Evolutionary conservation across 2,329 filamentous ascomycete species (phyloP).

Genomic region (Stemphylium beticola): DNA sequence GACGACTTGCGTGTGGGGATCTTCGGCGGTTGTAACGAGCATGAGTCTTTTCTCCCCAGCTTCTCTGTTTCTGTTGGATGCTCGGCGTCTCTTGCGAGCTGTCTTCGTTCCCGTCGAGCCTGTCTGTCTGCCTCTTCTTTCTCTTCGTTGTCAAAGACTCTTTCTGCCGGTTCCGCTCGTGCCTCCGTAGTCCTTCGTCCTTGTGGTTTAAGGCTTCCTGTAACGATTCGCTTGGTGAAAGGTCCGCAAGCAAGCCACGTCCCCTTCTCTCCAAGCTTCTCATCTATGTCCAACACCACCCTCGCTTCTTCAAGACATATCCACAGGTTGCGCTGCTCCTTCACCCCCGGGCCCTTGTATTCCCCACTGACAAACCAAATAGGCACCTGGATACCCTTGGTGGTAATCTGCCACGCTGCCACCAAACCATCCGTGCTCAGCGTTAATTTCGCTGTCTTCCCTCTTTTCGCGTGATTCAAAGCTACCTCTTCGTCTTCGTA

Average conservation of each 20-base stretch:
- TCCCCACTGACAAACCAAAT: neutral
- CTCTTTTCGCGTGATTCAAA: neutral
- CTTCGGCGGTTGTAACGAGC: neutral
- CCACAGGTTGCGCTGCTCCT: conserved; percentile 1
- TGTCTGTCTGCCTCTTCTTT: neutral
- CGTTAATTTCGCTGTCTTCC: neutral
- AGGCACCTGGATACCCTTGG: neutral
- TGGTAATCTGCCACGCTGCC: neutral
- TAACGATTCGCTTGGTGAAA: neutral
- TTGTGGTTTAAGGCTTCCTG: neutral
- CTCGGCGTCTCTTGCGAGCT: neutral
- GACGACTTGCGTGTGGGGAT: conserved; percentile 35
- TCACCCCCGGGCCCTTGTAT: no score
- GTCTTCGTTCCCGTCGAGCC: neutral
- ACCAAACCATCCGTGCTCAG: neutral
- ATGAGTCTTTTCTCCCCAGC: neutral
- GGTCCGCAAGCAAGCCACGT: conserved; percentile 19
- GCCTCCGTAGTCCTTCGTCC: neutral
- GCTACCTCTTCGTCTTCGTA: neutral
- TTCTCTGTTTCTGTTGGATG: neutral
- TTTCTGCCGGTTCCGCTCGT: neutral
- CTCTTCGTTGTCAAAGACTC: neutral
- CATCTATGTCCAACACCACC: conserved; percentile 1
- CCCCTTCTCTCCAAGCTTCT: neutral
- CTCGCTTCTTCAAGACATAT: conserved; percentile 15